A percentile compares a stretch with the other conserved stretches of the same genome.
These are phyloP conservation scores for Botrytis medusae DNA, from an alignment of 2,329 filamentous ascomycete species.

Conservation along the genomic window DNA sequence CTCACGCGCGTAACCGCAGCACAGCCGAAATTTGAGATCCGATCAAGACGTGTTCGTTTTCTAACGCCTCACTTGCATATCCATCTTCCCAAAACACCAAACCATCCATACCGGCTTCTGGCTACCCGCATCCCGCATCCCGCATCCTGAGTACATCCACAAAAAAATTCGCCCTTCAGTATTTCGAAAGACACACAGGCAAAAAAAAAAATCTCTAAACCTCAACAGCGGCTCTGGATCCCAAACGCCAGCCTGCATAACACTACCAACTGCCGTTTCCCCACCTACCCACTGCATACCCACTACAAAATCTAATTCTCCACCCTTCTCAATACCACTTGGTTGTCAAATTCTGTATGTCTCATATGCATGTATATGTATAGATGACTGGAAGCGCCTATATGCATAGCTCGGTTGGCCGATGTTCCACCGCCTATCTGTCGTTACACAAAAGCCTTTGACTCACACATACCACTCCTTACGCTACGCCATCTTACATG, in stretches of 20 bases:
- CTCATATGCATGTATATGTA: neutral
- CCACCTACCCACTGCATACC: neutral
- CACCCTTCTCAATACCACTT: neutral
- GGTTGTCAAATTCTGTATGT: neutral
- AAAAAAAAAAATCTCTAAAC: too few relatives aligned
- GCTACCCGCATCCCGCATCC: too few relatives aligned
- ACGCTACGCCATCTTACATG: neutral
- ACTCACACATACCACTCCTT: neutral
- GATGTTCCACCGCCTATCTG: neutral
- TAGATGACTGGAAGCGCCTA: neutral
- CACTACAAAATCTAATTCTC: neutral
- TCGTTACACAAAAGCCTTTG: neutral
- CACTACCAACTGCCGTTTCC: neutral
- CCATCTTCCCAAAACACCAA: neutral
- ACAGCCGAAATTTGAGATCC: too few relatives aligned
- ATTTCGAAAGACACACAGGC: too few relatives aligned
- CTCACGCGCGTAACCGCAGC: neutral
- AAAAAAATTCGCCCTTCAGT: neutral
- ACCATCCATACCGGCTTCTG: neutral
- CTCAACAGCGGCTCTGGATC: too few relatives aligned
- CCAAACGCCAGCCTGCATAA: neutral
- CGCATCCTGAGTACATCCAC: neutral
- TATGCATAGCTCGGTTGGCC: neutral
- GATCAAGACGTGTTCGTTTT: neutral
- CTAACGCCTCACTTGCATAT: neutral